Evolutionary conservation across 805 yeast species (phyloP), one percentile per base, ranked within the genome.

Genomic region (Pichia sporocuriosa): DNA sequence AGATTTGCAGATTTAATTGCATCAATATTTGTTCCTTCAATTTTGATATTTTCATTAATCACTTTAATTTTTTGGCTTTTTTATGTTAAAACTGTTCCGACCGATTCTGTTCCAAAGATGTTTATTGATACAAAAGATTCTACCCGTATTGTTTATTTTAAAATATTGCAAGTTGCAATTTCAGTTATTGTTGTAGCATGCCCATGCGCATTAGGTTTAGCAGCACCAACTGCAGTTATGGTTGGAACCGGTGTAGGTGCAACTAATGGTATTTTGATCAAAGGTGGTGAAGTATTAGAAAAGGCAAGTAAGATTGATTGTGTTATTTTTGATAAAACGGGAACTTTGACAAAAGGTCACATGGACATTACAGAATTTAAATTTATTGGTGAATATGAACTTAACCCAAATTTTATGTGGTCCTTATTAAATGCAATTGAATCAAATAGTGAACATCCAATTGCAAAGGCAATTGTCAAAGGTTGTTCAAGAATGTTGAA

Each of bases 191-290:
- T 93, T 10, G 97, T 93, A 37, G 98, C 98, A 2, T 93, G 99
- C 63, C 99, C 99, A 0, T 93, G 98, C 71, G 97, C 98, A 0
- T 65, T 93, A 20, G 99, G 98, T 3, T 69, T 93, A 38, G 97
- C 97, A 4, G 95, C 97, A 0, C 99, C 99, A 1, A 94, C 98
- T 2, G 97, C 97, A 0, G 86, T 93, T 10, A 93, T 94, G 97
- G 98, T 93, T 2, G 98, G 97, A 8, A 90, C 97, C 2, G 98
- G 98, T 31, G 82, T 87, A 19, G 97, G 96, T 31, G 97, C 98
- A 0, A 62, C 75, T 12, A 70, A 86, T 59, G 97, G 98, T 16
- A 83, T 93, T 5, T 67, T 93, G 40, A 84, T 93, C 54, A 93
- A 90, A 61, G 96, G 97, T 36, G 98, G 97, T 19, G 95, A 83